phyloP scores from a whole-genome alignment of 805 yeast genomes.

The Starmerella ratchasimensis region DNA sequence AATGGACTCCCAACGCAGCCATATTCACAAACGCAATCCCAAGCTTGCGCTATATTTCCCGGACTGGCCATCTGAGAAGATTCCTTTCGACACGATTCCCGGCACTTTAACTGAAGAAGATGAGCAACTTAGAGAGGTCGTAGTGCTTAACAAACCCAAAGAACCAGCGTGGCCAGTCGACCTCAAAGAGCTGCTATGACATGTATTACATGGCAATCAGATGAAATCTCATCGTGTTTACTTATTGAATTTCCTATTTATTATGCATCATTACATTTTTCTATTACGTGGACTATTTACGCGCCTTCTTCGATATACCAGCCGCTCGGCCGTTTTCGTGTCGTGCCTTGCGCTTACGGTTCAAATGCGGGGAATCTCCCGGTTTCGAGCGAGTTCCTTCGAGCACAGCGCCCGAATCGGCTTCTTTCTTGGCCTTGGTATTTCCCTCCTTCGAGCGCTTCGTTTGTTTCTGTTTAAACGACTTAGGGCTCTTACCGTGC shows the following conservation, averaged over 20 bases:
- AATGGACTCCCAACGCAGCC: constrained; percentile 26
- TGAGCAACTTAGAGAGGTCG: constrained; percentile 5
- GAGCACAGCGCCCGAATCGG: constrained; percentile 11
- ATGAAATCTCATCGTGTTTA: too few relatives aligned
- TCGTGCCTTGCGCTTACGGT: constrained; percentile 17
- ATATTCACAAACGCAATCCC: constrained; percentile 22
- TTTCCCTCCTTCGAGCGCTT: constrained; percentile 9
- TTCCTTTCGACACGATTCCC: constrained; percentile 22
- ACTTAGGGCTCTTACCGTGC: neutral
- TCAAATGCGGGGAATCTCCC: constrained; percentile 14
- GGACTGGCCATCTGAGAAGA: constrained; percentile 24
- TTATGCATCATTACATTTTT: neutral
- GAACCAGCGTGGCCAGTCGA: constrained; percentile 21
- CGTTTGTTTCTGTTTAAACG: constrained; percentile 12
- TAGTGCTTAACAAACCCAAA: constrained; percentile 18
- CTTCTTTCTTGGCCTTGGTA: neutral
- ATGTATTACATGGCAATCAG: too few relatives aligned
- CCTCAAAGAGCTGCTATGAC: constrained; percentile 4
- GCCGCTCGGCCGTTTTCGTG: constrained; percentile 5
- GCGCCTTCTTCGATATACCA: too few relatives aligned
- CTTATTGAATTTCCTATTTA: too few relatives aligned
- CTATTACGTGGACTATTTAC: neutral
- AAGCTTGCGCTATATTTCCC: constrained; percentile 22
- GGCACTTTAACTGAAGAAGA: constrained; percentile 5
- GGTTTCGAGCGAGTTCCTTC: constrained; percentile 25